These are phyloP conservation scores for Quercus tomentella DNA, from an alignment of 331 rosid genomes.

Conservation along the genomic window DNA sequence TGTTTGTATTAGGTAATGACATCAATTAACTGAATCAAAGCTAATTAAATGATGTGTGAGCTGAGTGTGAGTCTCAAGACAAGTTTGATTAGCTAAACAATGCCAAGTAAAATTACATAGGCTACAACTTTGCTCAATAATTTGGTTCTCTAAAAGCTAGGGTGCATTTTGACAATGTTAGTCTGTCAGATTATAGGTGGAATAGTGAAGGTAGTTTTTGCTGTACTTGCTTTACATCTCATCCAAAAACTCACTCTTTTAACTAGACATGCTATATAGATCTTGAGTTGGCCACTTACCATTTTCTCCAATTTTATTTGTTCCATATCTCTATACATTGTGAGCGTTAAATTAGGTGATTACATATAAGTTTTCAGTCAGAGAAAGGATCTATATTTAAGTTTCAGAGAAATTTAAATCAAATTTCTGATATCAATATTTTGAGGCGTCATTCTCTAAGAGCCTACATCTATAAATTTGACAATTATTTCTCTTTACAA, in stretches of 20 bases:
- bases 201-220: background rate
- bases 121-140: background rate
- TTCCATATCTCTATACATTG: background rate
- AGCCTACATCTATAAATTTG: background rate
- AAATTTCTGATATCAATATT: background rate
- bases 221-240: background rate
- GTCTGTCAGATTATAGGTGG: background rate
- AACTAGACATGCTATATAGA: background rate
- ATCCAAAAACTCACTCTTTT: background rate
- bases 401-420: background rate
- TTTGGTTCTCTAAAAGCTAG: conserved; percentile 1
- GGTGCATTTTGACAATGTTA: background rate
- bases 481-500: background rate
- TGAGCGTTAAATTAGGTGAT: background rate
- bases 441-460: background rate
- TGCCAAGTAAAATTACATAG: background rate
- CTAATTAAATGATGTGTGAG: background rate
- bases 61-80: conserved; percentile 6
- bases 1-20: background rate
- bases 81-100: background rate
- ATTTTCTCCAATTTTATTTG: background rate
- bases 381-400: background rate
- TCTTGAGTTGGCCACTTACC: background rate
- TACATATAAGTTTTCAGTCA: background rate
- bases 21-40: background rate